These are phyloP conservation scores for Zasmidium citrigriseum DNA, from an alignment of 2,329 filamentous ascomycete species.

Conservation along the genomic window DNA sequence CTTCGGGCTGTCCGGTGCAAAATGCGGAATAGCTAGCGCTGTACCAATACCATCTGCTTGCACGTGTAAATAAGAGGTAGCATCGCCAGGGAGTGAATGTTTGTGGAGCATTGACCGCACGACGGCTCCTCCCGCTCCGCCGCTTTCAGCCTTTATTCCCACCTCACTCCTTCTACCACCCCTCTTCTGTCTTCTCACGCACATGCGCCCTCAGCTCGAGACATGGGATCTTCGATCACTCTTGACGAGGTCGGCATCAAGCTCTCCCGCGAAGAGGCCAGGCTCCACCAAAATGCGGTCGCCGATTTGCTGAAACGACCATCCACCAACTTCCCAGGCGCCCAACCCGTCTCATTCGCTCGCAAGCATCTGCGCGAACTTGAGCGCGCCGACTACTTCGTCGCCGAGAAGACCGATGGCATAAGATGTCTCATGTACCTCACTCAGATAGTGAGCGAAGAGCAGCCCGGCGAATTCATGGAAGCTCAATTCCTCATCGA, in stretches of 20 bases:
- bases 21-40: too few species aligned
- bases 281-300: slow-evolving; percentile 31
- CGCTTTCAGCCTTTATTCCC: background rate
- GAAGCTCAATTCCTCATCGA: slow-evolving; percentile 93
- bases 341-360: slow-evolving; percentile 92
- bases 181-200: background rate
- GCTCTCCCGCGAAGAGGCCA: slow-evolving; percentile 25
- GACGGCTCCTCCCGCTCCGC: background rate
- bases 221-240: slow-evolving; percentile 15
- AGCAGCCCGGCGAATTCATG: background rate
- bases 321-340: slow-evolving; percentile 75
- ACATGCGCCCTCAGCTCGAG: background rate
- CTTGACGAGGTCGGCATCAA: slow-evolving; percentile 8
- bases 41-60: too few species aligned
- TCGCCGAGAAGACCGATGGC: slow-evolving; percentile 98
- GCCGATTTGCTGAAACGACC: slow-evolving; percentile 67
- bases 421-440: slow-evolving; percentile 94
- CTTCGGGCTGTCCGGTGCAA: too few species aligned
- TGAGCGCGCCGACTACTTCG: slow-evolving; percentile 83
- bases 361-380: slow-evolving; percentile 81
- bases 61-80: too few species aligned
- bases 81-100: too few species aligned
- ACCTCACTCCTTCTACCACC: background rate
- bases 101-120: background rate
- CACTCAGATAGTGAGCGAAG: slow-evolving; percentile 57